Percentiles rank a stretch among this genome's conserved stretches.
These are phyloP conservation scores for Colletotrichum sp. DNA, from an alignment of 2,329 filamentous ascomycete species.

Conservation along the genomic window DNA sequence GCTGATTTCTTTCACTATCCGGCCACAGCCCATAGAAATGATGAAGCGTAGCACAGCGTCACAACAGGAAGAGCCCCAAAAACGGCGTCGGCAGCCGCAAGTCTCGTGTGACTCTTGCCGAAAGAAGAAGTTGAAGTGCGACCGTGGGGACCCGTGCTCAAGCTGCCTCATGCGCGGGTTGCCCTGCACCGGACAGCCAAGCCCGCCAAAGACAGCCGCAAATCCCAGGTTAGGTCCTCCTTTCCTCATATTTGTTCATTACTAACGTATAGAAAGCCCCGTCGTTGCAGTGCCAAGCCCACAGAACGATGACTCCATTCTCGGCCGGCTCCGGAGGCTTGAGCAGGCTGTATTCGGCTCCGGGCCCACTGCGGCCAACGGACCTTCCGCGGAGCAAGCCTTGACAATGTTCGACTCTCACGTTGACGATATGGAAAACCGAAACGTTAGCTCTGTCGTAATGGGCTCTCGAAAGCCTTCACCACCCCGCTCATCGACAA, in stretches of 20 bases:
- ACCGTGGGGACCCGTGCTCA: conserved; percentile 30
- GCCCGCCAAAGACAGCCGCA: not conserved
- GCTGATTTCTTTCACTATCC: not conserved
- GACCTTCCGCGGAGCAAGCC: not conserved
- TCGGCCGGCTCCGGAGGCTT: conserved; percentile 28
- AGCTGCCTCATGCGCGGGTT: conserved; percentile 31
- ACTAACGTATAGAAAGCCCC: not conserved
- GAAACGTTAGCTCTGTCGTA: not conserved
- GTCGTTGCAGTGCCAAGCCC: not conserved
- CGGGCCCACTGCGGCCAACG: not conserved
- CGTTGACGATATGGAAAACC: not conserved
- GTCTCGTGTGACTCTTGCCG: conserved; percentile 36
- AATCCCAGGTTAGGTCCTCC: not conserved
- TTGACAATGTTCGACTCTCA: too few relatives aligned
- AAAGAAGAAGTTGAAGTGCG: conserved; percentile 37
- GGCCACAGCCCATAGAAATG: not conserved
- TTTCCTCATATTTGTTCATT: not conserved
- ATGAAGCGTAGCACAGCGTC: conserved; percentile 9
- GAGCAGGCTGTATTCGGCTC: conserved; percentile 31
- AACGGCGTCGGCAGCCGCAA: conserved; percentile 30
- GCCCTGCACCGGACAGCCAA: conserved; percentile 25
- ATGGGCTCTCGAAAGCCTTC: not conserved
- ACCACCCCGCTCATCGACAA: not conserved
- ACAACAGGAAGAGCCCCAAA: not conserved
- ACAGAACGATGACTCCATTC: conserved; percentile 17